phyloP scores from a whole-genome alignment of 2,329 filamentous ascomycete genomes.

The Penicillium janthinellum region DNA sequence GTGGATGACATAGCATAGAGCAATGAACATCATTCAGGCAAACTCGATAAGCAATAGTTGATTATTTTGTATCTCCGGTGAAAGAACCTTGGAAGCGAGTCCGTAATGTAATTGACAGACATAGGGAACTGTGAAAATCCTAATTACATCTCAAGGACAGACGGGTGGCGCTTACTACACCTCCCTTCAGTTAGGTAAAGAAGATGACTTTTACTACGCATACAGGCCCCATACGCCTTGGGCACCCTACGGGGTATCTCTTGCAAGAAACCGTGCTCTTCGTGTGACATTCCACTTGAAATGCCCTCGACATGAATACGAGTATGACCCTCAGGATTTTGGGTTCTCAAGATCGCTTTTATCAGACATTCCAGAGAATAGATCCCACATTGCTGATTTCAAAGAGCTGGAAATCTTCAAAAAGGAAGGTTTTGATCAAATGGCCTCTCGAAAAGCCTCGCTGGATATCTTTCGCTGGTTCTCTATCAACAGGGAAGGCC shows the following conservation, averaged over 20 bases:
- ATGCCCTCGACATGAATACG: slow-evolving; percentile 15
- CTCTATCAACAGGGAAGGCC: slow-evolving; percentile 17
- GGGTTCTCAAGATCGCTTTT: not conserved
- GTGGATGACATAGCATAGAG: not conserved
- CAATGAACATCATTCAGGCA: not conserved
- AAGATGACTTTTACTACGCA: slow-evolving; percentile 7
- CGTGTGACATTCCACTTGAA: slow-evolving; percentile 12
- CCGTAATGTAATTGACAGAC: not conserved
- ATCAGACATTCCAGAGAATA: not conserved
- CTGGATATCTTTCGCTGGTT: slow-evolving; percentile 23
- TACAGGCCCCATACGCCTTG: slow-evolving; percentile 1
- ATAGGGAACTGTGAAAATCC: too few relatives aligned
- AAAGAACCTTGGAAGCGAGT: too few relatives aligned
- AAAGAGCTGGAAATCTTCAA: not conserved
- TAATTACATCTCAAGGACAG: not conserved
- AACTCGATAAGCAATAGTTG: not conserved
- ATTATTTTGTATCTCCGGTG: too few relatives aligned
- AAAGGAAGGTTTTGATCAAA: slow-evolving; percentile 12
- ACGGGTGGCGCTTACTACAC: slow-evolving; percentile 20
- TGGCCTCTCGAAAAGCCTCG: slow-evolving; percentile 20
- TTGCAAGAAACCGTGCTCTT: slow-evolving; percentile 12
- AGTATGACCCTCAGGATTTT: slow-evolving; percentile 9
- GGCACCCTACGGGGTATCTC: slow-evolving; percentile 12
- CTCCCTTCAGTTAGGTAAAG: slow-evolving; percentile 7
- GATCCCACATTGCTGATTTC: not conserved